phyloP scores from a whole-genome alignment of 2,329 filamentous ascomycete species.

The Sporothrix mexicana region DNA sequence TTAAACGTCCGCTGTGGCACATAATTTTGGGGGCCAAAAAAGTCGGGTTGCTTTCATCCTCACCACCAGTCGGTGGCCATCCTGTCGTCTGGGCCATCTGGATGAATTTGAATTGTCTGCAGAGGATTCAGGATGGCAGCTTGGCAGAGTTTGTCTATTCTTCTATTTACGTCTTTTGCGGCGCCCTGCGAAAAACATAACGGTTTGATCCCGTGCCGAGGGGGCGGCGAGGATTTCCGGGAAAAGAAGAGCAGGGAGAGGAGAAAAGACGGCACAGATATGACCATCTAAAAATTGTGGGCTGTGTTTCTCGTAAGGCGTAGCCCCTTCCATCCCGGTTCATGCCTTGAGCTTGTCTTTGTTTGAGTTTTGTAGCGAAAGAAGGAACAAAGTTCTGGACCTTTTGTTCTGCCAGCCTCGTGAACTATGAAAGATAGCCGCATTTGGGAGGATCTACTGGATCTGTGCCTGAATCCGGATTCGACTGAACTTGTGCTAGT shows the following conservation, averaged over 20 bases:
- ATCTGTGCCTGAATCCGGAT: neutral
- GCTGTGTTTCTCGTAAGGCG: neutral
- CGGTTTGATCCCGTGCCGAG: neutral
- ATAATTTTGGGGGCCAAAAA: constrained; percentile 4
- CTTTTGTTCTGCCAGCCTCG: neutral
- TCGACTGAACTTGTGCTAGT: neutral
- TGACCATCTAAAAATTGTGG: neutral
- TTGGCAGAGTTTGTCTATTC: constrained; percentile 4
- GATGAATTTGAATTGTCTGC: constrained; percentile 1
- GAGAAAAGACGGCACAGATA: constrained; percentile 3
- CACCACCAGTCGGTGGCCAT: neutral
- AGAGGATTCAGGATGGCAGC: constrained; percentile 25
- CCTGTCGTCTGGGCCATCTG: constrained; percentile 5
- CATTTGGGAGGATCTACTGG: neutral
- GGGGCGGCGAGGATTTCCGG: neutral
- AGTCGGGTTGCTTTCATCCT: neutral
- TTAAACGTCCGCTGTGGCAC: neutral
- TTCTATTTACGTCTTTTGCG: neutral
- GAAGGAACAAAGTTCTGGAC: neutral
- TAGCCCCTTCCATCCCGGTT: constrained; percentile 3
- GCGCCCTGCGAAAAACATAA: neutral
- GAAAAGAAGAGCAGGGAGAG: neutral
- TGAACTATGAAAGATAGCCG: neutral
- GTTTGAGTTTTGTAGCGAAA: neutral
- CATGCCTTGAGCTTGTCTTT: neutral